phyloP scores from a whole-genome alignment of 768 basidiomycete species.

The Lactarius trivialis region DNA sequence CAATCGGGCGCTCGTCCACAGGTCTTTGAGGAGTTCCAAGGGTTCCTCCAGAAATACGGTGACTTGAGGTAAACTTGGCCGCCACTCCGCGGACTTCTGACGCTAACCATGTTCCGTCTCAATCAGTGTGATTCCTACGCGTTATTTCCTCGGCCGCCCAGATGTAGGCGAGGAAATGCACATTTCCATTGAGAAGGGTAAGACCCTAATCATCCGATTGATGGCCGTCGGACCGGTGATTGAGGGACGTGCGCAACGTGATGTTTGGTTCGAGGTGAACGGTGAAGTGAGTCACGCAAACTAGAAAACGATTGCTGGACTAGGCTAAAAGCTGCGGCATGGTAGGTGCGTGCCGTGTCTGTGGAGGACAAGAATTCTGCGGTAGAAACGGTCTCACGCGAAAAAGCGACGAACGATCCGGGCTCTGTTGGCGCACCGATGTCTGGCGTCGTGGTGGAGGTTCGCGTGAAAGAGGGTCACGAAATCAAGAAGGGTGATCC shows the following conservation, averaged over 20 bases:
- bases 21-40: conserved; percentile 97
- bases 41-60: conserved; percentile 92
- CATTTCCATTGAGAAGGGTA: conserved; percentile 92
- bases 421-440: conserved; percentile 97
- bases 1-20: conserved; percentile 28
- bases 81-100: conserved; percentile 14
- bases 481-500: conserved; percentile 99
- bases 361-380: conserved; percentile 98
- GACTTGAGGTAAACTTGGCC: conserved; percentile 63
- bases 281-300: conserved; percentile 64
- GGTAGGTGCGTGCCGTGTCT: conserved; percentile 84
- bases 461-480: conserved; percentile 94
- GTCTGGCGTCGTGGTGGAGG: conserved; percentile 98
- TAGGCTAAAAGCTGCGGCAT: conserved; percentile 3
- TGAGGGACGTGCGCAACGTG: conserved; percentile 84
- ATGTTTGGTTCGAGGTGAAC: conserved; percentile 98
- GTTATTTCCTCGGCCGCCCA: conserved; percentile 94
- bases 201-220: conserved; percentile 92
- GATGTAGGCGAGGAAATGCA: conserved; percentile 93
- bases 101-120: conserved; percentile 10
- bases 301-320: neutral
- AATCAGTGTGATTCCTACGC: conserved; percentile 86
- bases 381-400: conserved; percentile 88
- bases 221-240: conserved; percentile 94
- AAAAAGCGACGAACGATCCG: conserved; percentile 89